Base-by-base conservation (phyloP, 768 basidiomycete species). In the Termitomyces sp. region DNA sequence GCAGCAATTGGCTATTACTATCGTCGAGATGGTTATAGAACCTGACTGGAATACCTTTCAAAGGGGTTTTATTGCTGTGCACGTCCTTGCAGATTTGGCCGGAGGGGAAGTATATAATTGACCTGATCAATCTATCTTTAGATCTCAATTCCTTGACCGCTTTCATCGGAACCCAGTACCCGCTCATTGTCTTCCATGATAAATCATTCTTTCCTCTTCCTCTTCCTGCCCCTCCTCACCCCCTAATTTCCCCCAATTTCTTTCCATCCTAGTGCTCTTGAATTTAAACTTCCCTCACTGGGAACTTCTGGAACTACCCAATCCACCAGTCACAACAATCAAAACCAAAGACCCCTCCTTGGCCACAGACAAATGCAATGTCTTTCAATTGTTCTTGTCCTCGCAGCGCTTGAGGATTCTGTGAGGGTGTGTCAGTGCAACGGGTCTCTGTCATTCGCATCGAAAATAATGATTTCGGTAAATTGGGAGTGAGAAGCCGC, bases 351-450 rank as follows among this genome's bases (percentile, higher is more conserved):
- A 63, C 74, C 77, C 8, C 74, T 80, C 0, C 87, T 16, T 88
- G 88, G 68, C 62, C 75, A 6, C 76, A 75, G 24, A 81, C 78
- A 4, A 71, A 54, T 72, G 78, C 79, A 41, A 22, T 80, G 76
- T 64, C 71, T 88, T 53, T 86, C 81, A 68, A 76, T 88, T 16
- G 68, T 78, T 27, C 60, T 77, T 6, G 68, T 82, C 4, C 81
- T 79, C 1, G 65, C 80, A 42, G 74, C 78, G 30, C 52, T 66
- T 4, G 55, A 63, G 48, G 64, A 64, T 31, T 47, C 36, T 53
- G 57, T 57, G 15, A 52, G 52, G 30, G 58, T 59, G 27, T 63
- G 62, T 55, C 51, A 56, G 34, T 30, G 57, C 16, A 57, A 57
- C 30, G 52, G 50, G 58, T 16, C 39, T 56, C 45, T 18, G 24